Conservation (phyloP, 1,139 yeast species). For the Geotrichum fermentans region DNA sequence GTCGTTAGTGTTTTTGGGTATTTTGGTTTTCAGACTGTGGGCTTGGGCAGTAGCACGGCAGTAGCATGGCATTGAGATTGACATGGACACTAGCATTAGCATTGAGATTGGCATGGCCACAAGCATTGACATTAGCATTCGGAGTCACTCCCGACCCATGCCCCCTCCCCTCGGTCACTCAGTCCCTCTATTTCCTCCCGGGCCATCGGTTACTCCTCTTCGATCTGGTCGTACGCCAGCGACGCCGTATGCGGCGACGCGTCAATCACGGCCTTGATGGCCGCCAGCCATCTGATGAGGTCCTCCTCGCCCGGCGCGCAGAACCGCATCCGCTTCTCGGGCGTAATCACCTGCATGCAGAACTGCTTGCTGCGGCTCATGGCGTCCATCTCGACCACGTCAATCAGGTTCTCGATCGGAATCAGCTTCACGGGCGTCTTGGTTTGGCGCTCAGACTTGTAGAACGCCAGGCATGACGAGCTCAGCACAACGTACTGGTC, state of each 20-base stretch:
- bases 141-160: too few relatives aligned
- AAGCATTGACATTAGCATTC: too few relatives aligned
- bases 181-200: too few relatives aligned
- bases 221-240: background rate
- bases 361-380: slow-evolving; percentile 43
- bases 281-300: slow-evolving; percentile 49
- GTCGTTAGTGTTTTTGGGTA: too few relatives aligned
- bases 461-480: slow-evolving; percentile 41
- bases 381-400: slow-evolving; percentile 53
- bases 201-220: too few relatives aligned
- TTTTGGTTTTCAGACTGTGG: too few relatives aligned
- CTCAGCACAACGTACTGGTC: slow-evolving; percentile 45
- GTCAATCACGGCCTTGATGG: slow-evolving; percentile 37
- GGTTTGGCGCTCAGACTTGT: slow-evolving; percentile 38
- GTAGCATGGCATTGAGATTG: too few relatives aligned
- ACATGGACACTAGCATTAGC: too few relatives aligned
- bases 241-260: slow-evolving; percentile 8
- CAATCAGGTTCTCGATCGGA: slow-evolving; percentile 39
- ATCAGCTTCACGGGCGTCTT: slow-evolving; percentile 37
- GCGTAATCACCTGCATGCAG: slow-evolving; percentile 49
- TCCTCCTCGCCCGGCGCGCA: slow-evolving; percentile 48
- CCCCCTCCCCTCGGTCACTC: too few relatives aligned
- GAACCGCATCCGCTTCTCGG: slow-evolving; percentile 44
- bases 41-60: too few relatives aligned
- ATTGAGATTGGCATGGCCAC: too few relatives aligned